Percentiles rank a stretch among this genome's conserved stretches.
These are phyloP conservation scores for Umbelopsis sp. DNA, from an alignment of 192 early-diverging fungal genomes.

Conservation along the genomic window DNA sequence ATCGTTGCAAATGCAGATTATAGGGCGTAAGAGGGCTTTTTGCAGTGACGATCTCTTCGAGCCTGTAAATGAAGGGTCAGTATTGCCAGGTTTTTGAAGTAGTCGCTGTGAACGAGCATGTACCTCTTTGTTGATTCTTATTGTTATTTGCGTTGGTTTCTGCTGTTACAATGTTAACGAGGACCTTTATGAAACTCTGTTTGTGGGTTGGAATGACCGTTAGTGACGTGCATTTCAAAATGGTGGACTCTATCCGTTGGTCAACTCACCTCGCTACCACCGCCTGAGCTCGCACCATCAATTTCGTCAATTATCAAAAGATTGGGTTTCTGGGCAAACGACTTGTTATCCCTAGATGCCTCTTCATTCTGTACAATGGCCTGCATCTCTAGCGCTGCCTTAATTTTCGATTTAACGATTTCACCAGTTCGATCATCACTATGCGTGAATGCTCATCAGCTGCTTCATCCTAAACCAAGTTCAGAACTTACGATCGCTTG, in stretches of 20 bases:
- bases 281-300: slow-evolving; percentile 80
- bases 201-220: not conserved
- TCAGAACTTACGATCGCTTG: slow-evolving; percentile 17
- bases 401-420: slow-evolving; percentile 70
- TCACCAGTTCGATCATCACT: slow-evolving; percentile 94
- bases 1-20: slow-evolving; percentile 99
- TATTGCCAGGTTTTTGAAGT: not conserved
- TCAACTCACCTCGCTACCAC: slow-evolving; percentile 64
- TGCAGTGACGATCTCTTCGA: slow-evolving; percentile 23
- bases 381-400: slow-evolving; percentile 78
- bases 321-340: slow-evolving; percentile 61
- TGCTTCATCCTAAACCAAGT: not conserved
- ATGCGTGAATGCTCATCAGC: not conserved
- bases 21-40: slow-evolving; percentile 77
- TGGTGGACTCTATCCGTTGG: not conserved
- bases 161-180: slow-evolving; percentile 65
- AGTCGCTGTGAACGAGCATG: not conserved
- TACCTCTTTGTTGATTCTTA: not conserved
- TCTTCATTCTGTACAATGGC: slow-evolving; percentile 51
- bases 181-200: slow-evolving; percentile 80
- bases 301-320: slow-evolving; percentile 95
- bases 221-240: not conserved
- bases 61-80: not conserved
- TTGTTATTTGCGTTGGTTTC: slow-evolving; percentile 18
- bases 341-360: not conserved